Evolutionary conservation across 306 rosid species (phyloP).

Genomic region (Glycine tomentella): DNA sequence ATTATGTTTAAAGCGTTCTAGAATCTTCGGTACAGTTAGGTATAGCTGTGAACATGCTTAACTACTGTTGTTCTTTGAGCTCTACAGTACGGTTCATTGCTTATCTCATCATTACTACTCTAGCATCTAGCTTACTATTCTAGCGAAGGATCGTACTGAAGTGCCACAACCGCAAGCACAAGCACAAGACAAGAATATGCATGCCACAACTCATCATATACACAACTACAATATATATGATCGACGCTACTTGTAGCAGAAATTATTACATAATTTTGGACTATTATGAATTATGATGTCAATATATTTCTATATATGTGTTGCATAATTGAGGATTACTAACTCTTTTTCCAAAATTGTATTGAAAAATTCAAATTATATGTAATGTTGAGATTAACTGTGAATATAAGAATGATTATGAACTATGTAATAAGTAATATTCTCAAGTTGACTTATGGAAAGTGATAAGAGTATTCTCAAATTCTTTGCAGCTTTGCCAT

Average conservation of each 20-base stretch:
- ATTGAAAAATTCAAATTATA: neutral
- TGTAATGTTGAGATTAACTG: too few species aligned
- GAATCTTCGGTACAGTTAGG: conserved; percentile 6
- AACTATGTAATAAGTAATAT: too few species aligned
- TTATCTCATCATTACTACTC: neutral
- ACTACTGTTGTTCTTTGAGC: conserved; percentile 4
- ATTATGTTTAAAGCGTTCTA: neutral
- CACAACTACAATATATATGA: neutral
- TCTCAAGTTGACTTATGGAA: too few species aligned
- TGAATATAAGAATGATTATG: too few species aligned
- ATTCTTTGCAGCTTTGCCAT: too few species aligned
- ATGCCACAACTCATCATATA: conserved; percentile 3
- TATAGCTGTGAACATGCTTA: conserved; percentile 14
- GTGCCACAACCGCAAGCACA: neutral
- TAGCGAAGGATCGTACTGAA: neutral
- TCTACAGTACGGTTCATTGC: neutral
- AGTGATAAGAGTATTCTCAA: too few species aligned
- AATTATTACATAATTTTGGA: neutral
- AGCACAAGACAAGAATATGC: conserved; percentile 21
- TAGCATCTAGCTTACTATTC: neutral
- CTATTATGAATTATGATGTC: neutral
- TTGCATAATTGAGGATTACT: neutral
- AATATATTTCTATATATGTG: neutral
- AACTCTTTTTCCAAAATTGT: neutral
- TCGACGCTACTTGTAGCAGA: neutral